Percentiles rank a stretch among this genome's conserved stretches.
Evolutionary conservation across 139 green algal genomes (phyloP).

Genomic region (Tetratostichococcus sp.): DNA sequence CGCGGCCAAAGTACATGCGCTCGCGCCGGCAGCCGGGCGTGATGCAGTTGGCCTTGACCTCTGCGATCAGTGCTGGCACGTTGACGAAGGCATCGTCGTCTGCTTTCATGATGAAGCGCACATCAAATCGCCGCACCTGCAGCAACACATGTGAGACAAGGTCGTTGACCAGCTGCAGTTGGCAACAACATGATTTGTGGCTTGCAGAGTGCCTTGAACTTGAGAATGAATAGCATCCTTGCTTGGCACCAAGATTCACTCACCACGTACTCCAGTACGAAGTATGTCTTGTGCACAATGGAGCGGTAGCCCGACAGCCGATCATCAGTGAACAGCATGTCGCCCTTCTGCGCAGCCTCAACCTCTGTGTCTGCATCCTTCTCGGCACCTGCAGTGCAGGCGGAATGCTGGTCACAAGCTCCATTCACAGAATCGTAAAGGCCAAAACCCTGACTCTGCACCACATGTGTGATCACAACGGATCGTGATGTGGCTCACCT

Average conservation of each 20-base stretch:
- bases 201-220: too few species aligned
- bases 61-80: background rate
- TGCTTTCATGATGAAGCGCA: conserved; percentile 14
- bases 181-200: too few species aligned
- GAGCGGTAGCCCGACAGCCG: background rate
- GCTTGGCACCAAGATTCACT: background rate
- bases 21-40: conserved; percentile 3
- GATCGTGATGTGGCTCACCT: too few species aligned
- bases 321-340: background rate
- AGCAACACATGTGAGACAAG: background rate
- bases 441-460: too few species aligned
- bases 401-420: too few species aligned
- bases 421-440: too few species aligned
- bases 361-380: background rate
- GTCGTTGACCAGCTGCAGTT: too few species aligned
- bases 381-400: background rate
- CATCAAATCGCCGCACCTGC: conserved; percentile 5
- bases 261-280: background rate
- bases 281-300: background rate
- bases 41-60: conserved; percentile 6
- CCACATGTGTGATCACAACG: too few species aligned
- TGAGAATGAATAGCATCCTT: too few species aligned
- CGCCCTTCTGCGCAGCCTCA: background rate
- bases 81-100: conserved; percentile 7
- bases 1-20: conserved; percentile 8